Percentiles rank a stretch among this genome's conserved stretches.
Conservation (phyloP, 768 basidiomycete genomes). For the Royoungia palumana region DNA sequence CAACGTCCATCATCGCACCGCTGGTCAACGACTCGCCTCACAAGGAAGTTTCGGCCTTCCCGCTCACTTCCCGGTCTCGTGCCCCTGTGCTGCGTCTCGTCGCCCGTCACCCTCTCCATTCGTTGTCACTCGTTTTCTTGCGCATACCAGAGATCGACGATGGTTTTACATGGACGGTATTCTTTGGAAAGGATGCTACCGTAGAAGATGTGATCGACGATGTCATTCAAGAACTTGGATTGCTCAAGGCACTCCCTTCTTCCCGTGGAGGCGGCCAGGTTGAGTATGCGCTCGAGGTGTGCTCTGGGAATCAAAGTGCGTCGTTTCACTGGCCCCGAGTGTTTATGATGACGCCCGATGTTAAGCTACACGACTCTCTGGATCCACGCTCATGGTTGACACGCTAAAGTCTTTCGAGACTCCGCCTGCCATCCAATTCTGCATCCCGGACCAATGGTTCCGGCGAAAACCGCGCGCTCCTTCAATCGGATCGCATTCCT, state of each 20-base stretch:
- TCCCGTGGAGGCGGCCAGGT: slow-evolving; percentile 61
- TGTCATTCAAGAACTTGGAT: slow-evolving; percentile 62
- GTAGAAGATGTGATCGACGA: slow-evolving; percentile 52
- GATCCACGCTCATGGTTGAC: slow-evolving; percentile 14
- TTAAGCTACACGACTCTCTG: slow-evolving; percentile 14
- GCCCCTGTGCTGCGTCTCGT: slow-evolving; percentile 67
- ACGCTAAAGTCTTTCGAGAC: slow-evolving; percentile 8
- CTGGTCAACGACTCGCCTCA: slow-evolving; percentile 45
- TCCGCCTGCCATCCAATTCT: slow-evolving; percentile 47
- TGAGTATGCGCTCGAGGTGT: slow-evolving; percentile 73
- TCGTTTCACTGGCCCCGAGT: neutral
- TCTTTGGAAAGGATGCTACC: slow-evolving; percentile 55
- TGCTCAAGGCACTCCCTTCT: slow-evolving; percentile 61
- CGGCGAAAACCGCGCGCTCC: slow-evolving; percentile 57
- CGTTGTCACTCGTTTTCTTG: slow-evolving; percentile 50
- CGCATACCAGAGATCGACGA: slow-evolving; percentile 79
- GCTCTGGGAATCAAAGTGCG: slow-evolving; percentile 51
- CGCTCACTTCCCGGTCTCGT: slow-evolving; percentile 65
- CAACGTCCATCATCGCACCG: slow-evolving; percentile 47
- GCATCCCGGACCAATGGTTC: slow-evolving; percentile 80
- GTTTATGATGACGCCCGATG: neutral
- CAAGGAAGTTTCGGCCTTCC: slow-evolving; percentile 67
- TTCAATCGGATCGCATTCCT: slow-evolving; percentile 48
- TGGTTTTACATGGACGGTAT: slow-evolving; percentile 62
- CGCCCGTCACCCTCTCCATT: slow-evolving; percentile 61